Conservation (phyloP, 73 alveolate genomes). For the Blepharisma japonicum region DNA sequence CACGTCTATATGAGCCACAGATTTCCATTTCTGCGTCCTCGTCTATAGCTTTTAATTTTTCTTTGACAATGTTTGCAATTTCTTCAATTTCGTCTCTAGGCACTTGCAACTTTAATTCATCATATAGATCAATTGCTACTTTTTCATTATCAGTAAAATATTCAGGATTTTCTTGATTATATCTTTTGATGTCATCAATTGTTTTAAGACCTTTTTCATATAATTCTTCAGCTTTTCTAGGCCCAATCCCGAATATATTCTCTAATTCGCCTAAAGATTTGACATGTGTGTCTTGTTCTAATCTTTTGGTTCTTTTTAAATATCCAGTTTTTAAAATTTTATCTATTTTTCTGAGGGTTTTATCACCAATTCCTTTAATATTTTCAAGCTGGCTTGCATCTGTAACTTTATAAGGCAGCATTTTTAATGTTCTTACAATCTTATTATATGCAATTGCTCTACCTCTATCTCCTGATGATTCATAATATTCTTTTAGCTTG, state of each 20-base stretch:
- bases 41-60: conserved; percentile 52
- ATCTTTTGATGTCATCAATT: conserved; percentile 59
- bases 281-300: conserved; percentile 68
- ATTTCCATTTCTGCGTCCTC: conserved; percentile 52
- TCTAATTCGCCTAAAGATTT: conserved; percentile 59
- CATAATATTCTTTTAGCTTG: conserved; percentile 47
- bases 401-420: conserved; percentile 48
- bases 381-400: conserved; percentile 52
- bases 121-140: conserved; percentile 80
- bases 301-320: conserved; percentile 62
- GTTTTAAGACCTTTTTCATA: conserved; percentile 82
- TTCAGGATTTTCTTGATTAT: conserved; percentile 54
- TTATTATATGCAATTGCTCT: conserved; percentile 64
- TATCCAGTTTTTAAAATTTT: conserved; percentile 89
- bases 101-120: conserved; percentile 75
- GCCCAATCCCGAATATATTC: conserved; percentile 93
- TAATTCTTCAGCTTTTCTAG: conserved; percentile 76
- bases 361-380: conserved; percentile 75
- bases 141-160: conserved; percentile 59
- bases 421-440: conserved; percentile 50
- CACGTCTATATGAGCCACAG: conserved; percentile 94
- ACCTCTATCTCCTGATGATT: conserved; percentile 65
- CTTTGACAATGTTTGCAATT: conserved; percentile 61
- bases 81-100: conserved; percentile 91
- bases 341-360: conserved; percentile 77